Evolutionary conservation across 2,329 filamentous ascomycete genomes (phyloP).

Genomic region (Boeremia exigua): DNA sequence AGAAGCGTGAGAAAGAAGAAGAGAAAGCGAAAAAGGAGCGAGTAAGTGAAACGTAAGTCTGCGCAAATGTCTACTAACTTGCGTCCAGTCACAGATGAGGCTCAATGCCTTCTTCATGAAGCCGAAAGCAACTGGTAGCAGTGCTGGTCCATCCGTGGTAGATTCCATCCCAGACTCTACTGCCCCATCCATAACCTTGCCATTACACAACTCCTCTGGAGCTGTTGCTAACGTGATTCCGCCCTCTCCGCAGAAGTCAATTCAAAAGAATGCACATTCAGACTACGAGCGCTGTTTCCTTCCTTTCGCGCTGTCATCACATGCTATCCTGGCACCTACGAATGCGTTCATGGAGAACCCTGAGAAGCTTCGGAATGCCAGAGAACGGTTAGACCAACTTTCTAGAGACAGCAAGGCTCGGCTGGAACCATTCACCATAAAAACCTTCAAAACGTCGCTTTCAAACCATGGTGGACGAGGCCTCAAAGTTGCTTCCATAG

Average conservation of each 20-base stretch:
- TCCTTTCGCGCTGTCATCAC: conserved; percentile 78
- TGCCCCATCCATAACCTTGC: conserved; percentile 34
- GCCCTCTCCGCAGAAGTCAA: conserved; percentile 45
- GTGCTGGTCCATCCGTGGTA: conserved; percentile 36
- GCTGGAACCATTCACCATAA: conserved; percentile 22
- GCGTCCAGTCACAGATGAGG: conserved; percentile 46
- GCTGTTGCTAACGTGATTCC: conserved; percentile 33
- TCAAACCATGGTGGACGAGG: conserved; percentile 23
- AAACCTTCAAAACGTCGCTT: conserved; percentile 28
- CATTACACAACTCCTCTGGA: conserved; percentile 26
- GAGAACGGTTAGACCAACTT: conserved; percentile 36
- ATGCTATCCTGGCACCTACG: conserved; percentile 71
- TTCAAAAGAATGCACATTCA: conserved; percentile 41
- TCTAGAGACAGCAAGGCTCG: conserved; percentile 21
- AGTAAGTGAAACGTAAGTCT: conserved; percentile 38
- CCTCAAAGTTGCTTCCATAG: conserved; percentile 29
- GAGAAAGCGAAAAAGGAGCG: conserved; percentile 50
- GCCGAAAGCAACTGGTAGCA: conserved; percentile 45
- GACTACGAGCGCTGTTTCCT: conserved; percentile 71
- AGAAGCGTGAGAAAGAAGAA: conserved; percentile 54
- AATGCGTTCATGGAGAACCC: conserved; percentile 44
- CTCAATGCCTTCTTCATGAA: conserved; percentile 55
- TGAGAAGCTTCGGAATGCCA: conserved; percentile 35
- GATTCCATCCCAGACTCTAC: conserved; percentile 43
- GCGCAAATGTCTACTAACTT: conserved; percentile 28